These are phyloP conservation scores for Aspergillus carbonarius DNA, from an alignment of 2,329 filamentous ascomycete species.

Conservation along the genomic window DNA sequence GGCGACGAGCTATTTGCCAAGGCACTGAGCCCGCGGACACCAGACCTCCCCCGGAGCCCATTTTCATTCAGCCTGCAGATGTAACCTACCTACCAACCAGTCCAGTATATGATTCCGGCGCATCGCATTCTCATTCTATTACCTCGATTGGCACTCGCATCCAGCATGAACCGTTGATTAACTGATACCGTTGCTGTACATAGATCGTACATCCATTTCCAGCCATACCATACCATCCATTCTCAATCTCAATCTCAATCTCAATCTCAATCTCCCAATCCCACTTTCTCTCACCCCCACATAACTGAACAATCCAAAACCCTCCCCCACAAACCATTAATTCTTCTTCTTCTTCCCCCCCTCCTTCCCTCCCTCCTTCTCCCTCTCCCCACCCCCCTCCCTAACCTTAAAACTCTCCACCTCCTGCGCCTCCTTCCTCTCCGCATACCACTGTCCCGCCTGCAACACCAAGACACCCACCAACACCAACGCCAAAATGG, in stretches of 20 bases:
- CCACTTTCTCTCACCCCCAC: too few species aligned
- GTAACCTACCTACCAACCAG: not conserved
- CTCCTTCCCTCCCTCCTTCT: slow-evolving; percentile 29
- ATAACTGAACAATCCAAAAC: not conserved
- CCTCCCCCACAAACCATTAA: too few species aligned
- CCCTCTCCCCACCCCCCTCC: slow-evolving; percentile 37
- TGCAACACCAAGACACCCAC: slow-evolving; percentile 90
- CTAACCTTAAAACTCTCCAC: slow-evolving; percentile 58
- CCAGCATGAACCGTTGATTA: not conserved
- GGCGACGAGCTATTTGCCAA: slow-evolving; percentile 86
- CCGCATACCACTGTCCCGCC: slow-evolving; percentile 97
- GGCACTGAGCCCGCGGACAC: slow-evolving; percentile 80
- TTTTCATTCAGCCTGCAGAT: slow-evolving; percentile 58
- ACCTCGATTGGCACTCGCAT: too few species aligned
- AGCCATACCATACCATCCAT: not conserved
- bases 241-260: slow-evolving; percentile 17
- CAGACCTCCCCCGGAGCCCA: slow-evolving; percentile 80
- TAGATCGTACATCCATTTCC: not conserved
- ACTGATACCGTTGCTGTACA: not conserved
- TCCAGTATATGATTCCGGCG: too few species aligned
- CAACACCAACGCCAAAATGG: slow-evolving; percentile 87
- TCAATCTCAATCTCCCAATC: slow-evolving; percentile 13
- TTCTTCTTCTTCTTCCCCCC: slow-evolving; percentile 25
- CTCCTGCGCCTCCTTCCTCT: slow-evolving; percentile 87
- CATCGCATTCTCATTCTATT: too few species aligned